phyloP scores from a whole-genome alignment of 352 stramenopile genomes.

The Phytophthora citricola region DNA sequence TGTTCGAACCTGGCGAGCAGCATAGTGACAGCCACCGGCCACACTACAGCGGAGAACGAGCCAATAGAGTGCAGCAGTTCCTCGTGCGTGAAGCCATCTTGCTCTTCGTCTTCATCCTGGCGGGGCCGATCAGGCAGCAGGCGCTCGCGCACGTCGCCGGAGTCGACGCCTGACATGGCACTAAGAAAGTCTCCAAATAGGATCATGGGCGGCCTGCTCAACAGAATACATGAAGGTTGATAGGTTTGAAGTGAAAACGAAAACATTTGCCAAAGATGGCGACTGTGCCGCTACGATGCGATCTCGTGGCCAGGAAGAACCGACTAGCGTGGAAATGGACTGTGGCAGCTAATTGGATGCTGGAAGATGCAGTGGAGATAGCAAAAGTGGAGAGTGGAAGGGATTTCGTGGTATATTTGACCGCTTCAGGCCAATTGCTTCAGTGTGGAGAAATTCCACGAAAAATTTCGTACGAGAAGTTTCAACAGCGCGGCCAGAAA shows the following conservation, averaged over 20 bases:
- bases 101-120: constrained; percentile 29
- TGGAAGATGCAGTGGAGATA: constrained; percentile 15
- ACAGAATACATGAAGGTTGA: constrained; percentile 3
- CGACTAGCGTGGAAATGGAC: constrained; percentile 27
- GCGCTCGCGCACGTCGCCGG: constrained; percentile 51
- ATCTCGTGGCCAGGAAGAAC: constrained; percentile 24
- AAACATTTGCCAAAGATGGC: constrained; percentile 10
- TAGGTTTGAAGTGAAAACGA: constrained; percentile 27
- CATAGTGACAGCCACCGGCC: constrained; percentile 84
- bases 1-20: constrained; percentile 71
- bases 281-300: constrained; percentile 21
- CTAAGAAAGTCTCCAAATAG: constrained; percentile 15
- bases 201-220: background rate
- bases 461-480: constrained; percentile 25
- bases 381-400: constrained; percentile 16
- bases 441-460: constrained; percentile 22
- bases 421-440: constrained; percentile 14
- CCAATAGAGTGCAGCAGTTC: constrained; percentile 87
- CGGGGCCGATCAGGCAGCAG: constrained; percentile 39
- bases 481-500: constrained; percentile 20
- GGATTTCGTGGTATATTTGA: constrained; percentile 34
- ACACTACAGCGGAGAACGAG: constrained; percentile 86
- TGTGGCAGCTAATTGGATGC: constrained; percentile 10
- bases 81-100: constrained; percentile 73
- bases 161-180: constrained; percentile 30